Conservation (phyloP, 495 filamentous ascomycete genomes). For the Podospora pseudocomata region DNA sequence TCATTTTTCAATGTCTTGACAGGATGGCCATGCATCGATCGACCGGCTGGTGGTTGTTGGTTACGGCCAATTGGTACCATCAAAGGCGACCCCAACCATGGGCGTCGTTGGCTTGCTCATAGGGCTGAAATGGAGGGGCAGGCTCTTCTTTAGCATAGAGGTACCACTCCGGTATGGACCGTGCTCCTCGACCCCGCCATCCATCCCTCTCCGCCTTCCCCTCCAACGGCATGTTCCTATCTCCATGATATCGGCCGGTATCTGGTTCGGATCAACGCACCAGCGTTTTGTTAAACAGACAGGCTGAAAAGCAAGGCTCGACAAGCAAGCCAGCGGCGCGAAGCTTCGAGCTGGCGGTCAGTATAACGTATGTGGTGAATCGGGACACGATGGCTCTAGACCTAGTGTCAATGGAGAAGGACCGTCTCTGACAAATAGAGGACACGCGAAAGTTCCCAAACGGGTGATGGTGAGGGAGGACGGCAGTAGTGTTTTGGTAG, state of each 20-base stretch:
- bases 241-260: not conserved
- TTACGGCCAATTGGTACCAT: constrained; percentile 10
- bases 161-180: not conserved
- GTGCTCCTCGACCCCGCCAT: not conserved
- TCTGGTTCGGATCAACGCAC: not conserved
- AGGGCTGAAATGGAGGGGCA: constrained; percentile 27
- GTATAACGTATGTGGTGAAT: not conserved
- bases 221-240: not conserved
- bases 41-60: constrained; percentile 5
- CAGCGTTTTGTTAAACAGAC: not conserved
- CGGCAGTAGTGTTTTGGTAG: not conserved
- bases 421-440: not conserved
- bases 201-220: not conserved
- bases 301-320: not conserved
- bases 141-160: not conserved
- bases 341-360: not conserved
- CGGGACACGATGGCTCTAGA: not conserved
- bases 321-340: not conserved
- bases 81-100: constrained; percentile 8
- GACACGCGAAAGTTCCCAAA: not conserved
- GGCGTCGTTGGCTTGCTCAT: constrained; percentile 14
- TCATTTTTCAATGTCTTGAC: not conserved
- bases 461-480: not conserved
- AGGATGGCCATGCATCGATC: constrained; percentile 15
- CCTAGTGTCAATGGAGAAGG: not conserved